Conservation (phyloP, 305 asterid genomes). For the Fraxinus ornus region DNA sequence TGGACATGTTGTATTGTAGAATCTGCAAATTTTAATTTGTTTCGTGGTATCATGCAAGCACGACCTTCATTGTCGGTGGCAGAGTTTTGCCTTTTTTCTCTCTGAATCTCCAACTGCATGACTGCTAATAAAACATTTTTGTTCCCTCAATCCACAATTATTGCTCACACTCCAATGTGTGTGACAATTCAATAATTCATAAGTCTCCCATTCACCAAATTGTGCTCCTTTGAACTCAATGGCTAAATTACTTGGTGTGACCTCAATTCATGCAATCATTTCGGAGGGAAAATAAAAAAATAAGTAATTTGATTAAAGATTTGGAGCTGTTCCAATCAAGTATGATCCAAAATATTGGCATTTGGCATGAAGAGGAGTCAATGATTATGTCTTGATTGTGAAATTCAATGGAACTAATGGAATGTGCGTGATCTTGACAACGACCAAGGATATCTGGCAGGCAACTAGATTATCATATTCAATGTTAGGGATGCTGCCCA, state of each 20-base stretch:
- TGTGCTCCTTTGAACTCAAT: not conserved
- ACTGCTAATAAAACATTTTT: not conserved
- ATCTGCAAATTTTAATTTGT: not conserved
- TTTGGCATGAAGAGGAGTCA: not conserved
- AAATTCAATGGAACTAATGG: not conserved
- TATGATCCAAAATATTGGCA: not conserved
- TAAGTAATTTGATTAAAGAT: not conserved
- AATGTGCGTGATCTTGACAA: not conserved
- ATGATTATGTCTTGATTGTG: conserved; percentile 5
- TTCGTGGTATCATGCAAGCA: not conserved
- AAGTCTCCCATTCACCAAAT: not conserved
- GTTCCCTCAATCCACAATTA: not conserved
- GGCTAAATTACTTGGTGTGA: not conserved
- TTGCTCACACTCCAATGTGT: not conserved
- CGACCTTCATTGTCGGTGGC: not conserved
- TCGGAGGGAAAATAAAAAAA: not conserved
- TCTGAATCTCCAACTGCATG: not conserved
- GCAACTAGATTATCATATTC: not conserved
- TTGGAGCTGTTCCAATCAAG: not conserved
- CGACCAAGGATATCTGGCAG: not conserved
- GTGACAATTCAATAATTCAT: not conserved
- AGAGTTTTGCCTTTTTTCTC: not conserved
- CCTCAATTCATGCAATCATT: not conserved
- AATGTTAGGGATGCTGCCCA: not conserved
- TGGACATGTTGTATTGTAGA: not conserved